phyloP scores from a whole-genome alignment of 768 basidiomycete species.

The Piloderma croceum region DNA sequence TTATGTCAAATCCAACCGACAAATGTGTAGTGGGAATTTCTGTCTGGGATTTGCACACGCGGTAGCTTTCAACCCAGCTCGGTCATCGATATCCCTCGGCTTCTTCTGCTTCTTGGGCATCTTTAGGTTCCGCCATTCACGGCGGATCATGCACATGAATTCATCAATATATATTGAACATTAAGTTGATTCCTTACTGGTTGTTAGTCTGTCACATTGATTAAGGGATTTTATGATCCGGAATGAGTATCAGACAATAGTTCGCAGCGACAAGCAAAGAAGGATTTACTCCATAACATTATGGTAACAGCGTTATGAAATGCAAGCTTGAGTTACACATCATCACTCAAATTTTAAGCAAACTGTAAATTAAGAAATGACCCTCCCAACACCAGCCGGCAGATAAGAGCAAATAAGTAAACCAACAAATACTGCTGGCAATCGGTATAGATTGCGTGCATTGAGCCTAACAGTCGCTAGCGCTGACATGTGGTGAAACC shows the following conservation, averaged over 20 bases:
- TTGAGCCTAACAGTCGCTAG: conserved; percentile 62
- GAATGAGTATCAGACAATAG: conserved; percentile 10
- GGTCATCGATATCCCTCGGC: too few relatives aligned
- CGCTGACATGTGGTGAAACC: too few relatives aligned
- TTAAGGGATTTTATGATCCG: conserved; percentile 59
- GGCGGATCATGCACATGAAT: too few relatives aligned
- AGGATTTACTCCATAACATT: conserved; percentile 84
- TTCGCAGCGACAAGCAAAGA: background rate
- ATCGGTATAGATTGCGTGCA: conserved; percentile 54
- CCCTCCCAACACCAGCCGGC: conserved; percentile 79
- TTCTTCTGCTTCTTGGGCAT: too few relatives aligned
- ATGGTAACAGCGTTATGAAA: conserved; percentile 76
- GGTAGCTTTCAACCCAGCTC: too few relatives aligned
- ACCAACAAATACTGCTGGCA: conserved; percentile 62
- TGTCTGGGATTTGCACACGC: too few relatives aligned
- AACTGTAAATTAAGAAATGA: conserved; percentile 83
- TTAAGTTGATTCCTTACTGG: too few relatives aligned
- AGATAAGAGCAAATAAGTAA: conserved; percentile 68
- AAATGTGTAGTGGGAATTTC: too few relatives aligned
- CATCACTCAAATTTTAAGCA: conserved; percentile 64
- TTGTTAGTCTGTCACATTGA: too few relatives aligned
- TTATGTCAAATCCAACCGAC: too few relatives aligned
- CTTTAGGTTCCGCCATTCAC: too few relatives aligned
- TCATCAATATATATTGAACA: too few relatives aligned
- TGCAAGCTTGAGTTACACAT: conserved; percentile 71